phyloP scores from a whole-genome alignment of 306 rosid genomes.

The Inga laurina region DNA sequence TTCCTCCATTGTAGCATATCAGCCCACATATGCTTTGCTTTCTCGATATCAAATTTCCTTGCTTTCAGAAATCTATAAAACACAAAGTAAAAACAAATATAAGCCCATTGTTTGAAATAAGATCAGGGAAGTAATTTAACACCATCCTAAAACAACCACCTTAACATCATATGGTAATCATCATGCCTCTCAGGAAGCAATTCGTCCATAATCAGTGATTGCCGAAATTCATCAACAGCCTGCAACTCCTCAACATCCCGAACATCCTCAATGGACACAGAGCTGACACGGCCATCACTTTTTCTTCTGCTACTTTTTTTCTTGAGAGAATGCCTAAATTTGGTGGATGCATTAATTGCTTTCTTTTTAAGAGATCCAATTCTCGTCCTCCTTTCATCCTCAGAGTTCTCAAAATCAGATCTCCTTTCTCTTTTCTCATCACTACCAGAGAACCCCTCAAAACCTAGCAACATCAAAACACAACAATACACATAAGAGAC shows the following conservation, averaged over 20 bases:
- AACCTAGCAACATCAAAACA: conserved; percentile 52
- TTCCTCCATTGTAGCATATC: conserved; percentile 97
- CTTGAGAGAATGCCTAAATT: conserved; percentile 83
- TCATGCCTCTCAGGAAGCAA: conserved; percentile 73
- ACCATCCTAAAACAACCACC: conserved; percentile 38
- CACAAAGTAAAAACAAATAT: conserved; percentile 1
- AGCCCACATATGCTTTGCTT: conserved; percentile 96
- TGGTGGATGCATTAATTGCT: conserved; percentile 86
- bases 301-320: conserved; percentile 87
- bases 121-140: neutral
- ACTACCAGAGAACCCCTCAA: conserved; percentile 92
- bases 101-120: neutral
- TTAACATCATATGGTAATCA: conserved; percentile 94
- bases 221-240: conserved; percentile 90
- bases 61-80: conserved; percentile 85
- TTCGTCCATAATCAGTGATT: conserved; percentile 75
- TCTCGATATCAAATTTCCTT: conserved; percentile 87
- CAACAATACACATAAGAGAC: neutral
- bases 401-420: conserved; percentile 94
- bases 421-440: conserved; percentile 91
- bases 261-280: conserved; percentile 94
- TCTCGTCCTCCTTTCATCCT: conserved; percentile 95
- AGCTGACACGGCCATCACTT: conserved; percentile 95
- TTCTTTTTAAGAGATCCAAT: conserved; percentile 93
- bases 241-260: conserved; percentile 84